phyloP scores from a whole-genome alignment of 2,329 filamentous ascomycete genomes.

The Cladosporium cucumerinum region DNA sequence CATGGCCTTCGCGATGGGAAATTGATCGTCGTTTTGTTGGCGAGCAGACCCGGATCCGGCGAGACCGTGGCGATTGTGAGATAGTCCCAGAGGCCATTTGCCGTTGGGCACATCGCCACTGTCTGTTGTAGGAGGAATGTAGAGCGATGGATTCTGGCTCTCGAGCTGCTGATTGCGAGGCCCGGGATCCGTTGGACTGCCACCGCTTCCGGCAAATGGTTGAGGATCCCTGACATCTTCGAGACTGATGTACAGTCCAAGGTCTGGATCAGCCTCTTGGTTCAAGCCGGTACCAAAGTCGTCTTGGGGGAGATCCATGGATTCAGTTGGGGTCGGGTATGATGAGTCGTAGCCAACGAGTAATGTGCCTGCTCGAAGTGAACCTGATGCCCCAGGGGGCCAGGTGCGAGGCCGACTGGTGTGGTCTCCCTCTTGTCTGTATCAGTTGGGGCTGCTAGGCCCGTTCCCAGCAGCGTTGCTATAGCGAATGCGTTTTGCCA shows the following conservation, averaged over 20 bases:
- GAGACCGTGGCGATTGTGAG: conserved; percentile 40
- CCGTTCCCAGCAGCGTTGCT: conserved; percentile 1
- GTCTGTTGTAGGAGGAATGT: conserved; percentile 39
- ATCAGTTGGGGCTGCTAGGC: conserved; percentile 9
- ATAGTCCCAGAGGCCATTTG: conserved; percentile 43
- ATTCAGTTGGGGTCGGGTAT: conserved; percentile 28
- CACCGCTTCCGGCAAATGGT: conserved; percentile 38
- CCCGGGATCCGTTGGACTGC: conserved; percentile 40
- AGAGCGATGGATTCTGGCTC: conserved; percentile 40
- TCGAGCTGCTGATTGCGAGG: conserved; percentile 36
- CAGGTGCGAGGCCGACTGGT: conserved; percentile 23
- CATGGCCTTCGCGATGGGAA: conserved; percentile 42
- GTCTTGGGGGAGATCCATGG: conserved; percentile 30
- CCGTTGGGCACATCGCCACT: conserved; percentile 38
- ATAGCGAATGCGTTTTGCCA: not conserved
- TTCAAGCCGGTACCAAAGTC: conserved; percentile 37
- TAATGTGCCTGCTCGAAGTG: conserved; percentile 33
- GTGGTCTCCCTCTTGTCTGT: conserved; percentile 4
- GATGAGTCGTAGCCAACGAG: conserved; percentile 32
- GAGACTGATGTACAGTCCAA: conserved; percentile 41
- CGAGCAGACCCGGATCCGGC: conserved; percentile 41
- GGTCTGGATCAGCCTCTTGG: conserved; percentile 37
- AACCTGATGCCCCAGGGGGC: conserved; percentile 37
- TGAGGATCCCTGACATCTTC: conserved; percentile 40
- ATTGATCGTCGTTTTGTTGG: conserved; percentile 39